Evolutionary conservation across 192 early-diverging fungal genomes (phyloP).

Genomic region (Glomus cerebriforme): DNA sequence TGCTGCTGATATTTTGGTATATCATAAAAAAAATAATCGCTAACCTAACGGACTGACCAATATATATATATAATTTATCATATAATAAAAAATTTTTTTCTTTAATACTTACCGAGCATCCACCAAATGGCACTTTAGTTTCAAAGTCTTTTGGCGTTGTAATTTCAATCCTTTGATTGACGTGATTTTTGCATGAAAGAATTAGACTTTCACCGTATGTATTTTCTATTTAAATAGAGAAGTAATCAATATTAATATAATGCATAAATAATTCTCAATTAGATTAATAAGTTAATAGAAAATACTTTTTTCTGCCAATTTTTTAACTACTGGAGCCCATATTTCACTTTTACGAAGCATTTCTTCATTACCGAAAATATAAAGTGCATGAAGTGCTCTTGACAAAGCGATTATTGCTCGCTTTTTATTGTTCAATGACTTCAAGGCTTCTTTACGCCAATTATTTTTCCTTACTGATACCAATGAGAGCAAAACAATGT

Average conservation of each 20-base stretch:
- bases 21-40: too few species aligned
- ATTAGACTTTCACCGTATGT: neutral
- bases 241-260: neutral
- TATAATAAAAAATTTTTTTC: neutral
- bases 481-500: conserved; percentile 92
- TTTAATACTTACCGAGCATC: neutral
- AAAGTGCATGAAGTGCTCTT: conserved; percentile 54
- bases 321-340: conserved; percentile 35
- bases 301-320: neutral
- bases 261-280: too few species aligned
- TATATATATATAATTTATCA: neutral
- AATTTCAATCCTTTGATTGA: neutral
- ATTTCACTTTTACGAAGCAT: conserved; percentile 47
- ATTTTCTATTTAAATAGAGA: neutral
- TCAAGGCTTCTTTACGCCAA: conserved; percentile 78
- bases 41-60: too few species aligned
- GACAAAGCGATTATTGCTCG: conserved; percentile 56
- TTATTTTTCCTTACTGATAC: conserved; percentile 63
- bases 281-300: too few species aligned
- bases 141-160: neutral
- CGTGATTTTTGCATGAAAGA: neutral
- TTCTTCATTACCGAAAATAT: conserved; percentile 53
- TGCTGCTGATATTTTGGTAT: too few species aligned
- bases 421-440: conserved; percentile 69
- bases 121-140: neutral